Evolutionary conservation across 2,329 filamentous ascomycete species (phyloP).

Genomic region (Alternaria triticina): DNA sequence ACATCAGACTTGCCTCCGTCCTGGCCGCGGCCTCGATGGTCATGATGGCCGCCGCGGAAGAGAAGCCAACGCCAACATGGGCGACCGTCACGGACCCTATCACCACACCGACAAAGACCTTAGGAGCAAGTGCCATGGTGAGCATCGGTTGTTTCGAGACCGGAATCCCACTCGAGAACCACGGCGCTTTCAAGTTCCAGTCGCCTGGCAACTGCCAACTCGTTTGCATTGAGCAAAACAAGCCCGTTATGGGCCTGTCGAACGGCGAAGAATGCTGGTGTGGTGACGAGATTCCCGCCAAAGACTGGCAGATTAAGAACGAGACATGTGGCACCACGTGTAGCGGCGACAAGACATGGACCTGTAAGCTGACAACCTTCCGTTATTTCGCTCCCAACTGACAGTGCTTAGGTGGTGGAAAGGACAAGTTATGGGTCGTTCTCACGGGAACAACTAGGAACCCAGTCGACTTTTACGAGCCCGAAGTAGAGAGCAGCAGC

Average conservation of each 20-base stretch:
- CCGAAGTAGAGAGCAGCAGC: constrained; percentile 24
- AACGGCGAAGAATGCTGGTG: constrained; percentile 73
- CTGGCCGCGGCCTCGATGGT: constrained; percentile 41
- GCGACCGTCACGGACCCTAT: constrained; percentile 27
- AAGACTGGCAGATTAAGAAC: constrained; percentile 60
- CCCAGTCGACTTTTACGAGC: constrained; percentile 43
- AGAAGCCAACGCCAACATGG: constrained; percentile 20
- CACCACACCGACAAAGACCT: constrained; percentile 40
- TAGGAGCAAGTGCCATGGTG: constrained; percentile 34
- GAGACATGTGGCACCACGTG: constrained; percentile 70
- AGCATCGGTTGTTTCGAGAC: constrained; percentile 61
- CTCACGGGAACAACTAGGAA: constrained; percentile 57
- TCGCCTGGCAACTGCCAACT: constrained; percentile 62
- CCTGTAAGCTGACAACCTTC: constrained; percentile 63
- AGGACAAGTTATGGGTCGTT: constrained; percentile 58
- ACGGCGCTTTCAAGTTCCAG: constrained; percentile 60
- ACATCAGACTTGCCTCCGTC: constrained; percentile 39
- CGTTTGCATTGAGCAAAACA: constrained; percentile 55
- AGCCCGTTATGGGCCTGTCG: constrained; percentile 68
- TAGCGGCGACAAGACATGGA: constrained; percentile 61
- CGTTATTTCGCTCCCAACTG: constrained; percentile 16
- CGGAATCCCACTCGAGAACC: constrained; percentile 54
- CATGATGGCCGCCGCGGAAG: constrained; percentile 31
- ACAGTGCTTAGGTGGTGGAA: constrained; percentile 63
- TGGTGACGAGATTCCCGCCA: constrained; percentile 70